Conservation (phyloP, 176 grass and related monocot species). For the Aegilops bicornis region DNA sequence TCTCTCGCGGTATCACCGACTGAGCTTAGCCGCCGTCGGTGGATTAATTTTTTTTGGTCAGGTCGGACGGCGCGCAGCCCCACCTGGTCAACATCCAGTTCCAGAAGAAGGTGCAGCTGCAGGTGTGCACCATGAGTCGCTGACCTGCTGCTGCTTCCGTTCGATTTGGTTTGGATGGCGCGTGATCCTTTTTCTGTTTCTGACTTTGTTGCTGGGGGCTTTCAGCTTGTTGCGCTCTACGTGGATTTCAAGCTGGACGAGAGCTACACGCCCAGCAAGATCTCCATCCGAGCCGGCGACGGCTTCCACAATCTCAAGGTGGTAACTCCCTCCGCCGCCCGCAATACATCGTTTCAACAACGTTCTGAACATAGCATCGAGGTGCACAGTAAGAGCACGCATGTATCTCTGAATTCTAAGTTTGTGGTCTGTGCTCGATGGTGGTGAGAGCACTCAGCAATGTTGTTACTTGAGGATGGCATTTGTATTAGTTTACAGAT, state of each 20-base stretch:
- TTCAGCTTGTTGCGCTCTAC: constrained; percentile 78
- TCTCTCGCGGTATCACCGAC: neutral
- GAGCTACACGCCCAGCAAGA: constrained; percentile 98
- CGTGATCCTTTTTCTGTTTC: neutral
- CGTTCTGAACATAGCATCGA: neutral
- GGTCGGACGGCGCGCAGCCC: constrained; percentile 91
- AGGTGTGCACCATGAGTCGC: constrained; percentile 29
- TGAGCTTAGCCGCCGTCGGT: neutral
- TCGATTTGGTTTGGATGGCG: neutral
- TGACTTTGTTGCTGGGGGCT: neutral
- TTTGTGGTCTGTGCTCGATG: neutral
- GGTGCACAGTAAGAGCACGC: neutral
- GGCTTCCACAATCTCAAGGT: constrained; percentile 93
- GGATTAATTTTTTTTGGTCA: constrained; percentile 18
- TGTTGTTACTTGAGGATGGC: neutral
- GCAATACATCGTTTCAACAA: neutral
- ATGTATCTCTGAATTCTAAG: neutral
- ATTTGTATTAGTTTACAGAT: neutral
- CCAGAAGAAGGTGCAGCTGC: constrained; percentile 91
- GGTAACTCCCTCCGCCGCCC: constrained; percentile 32
- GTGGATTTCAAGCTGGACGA: constrained; percentile 97
- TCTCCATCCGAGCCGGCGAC: constrained; percentile 82
- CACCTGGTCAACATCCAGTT: constrained; percentile 98
- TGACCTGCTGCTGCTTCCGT: neutral
- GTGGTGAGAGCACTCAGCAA: neutral